Evolutionary conservation across 768 basidiomycete species (phyloP), one percentile per base, ranked within the genome.

Genomic region (Podaxis sp.): DNA sequence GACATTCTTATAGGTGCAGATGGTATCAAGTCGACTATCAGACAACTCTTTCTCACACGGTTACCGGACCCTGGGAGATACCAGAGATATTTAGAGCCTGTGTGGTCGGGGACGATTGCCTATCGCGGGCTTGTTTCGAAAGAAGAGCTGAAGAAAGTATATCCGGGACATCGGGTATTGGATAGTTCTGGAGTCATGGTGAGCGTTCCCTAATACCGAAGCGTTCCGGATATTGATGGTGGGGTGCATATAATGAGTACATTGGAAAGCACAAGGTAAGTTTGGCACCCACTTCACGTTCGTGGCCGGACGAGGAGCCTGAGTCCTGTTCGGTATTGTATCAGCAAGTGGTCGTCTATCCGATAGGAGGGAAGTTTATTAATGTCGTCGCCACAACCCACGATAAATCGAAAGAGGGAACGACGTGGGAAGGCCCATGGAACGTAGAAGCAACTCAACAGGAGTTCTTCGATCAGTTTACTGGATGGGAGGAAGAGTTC

Each of bases 321-420:
- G 41, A 43, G n/a, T 17, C 13, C 12, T 12, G 9, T 24, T 24
- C 4, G 17, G 25, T 27, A 13, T 22, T 13, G 9, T 24, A 13
- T 13, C 51, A 85, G 84, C 76, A 79, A 66, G 58, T 81, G 19
- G 71, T 85, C 6, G 73, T 72, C 1, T 85, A 85, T 69, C 76
- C 82, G 0, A 77, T 85, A 17, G 76, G 81, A 1, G 82, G 80
- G 19, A 72, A 72, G 53, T 68, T 75, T n/a, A 70, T 86, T 57
- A 86, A 83, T 63, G 68, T 85, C 33, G 82, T 75, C 13, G 80
- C 76, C 4, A 78, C 80, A 54, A 73, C n/a, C 22, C 63, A 64
- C 38, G 64, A 65, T 22, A 61, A 57, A 6, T 43, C 62, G 12
- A 46, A 46, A 46, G 64, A 64, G 9, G 61, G 64, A 19, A 65